Conservation (phyloP, 1,284 basidiomycete species). For the Ustilago crameri region DNA sequence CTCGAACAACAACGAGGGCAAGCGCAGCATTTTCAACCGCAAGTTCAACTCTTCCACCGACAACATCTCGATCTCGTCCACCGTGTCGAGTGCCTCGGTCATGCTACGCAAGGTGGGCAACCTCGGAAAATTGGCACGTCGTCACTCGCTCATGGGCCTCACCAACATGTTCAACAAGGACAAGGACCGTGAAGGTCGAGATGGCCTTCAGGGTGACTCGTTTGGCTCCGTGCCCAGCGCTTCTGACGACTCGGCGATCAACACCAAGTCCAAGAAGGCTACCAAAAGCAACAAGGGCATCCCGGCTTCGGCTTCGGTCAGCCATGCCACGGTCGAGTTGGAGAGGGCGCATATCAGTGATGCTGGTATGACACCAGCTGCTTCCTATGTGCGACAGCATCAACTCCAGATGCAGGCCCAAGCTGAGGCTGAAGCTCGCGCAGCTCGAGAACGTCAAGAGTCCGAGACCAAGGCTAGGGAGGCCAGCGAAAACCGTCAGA, state of each 20-base stretch:
- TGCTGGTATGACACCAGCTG: conserved; percentile 88
- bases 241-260: conserved; percentile 68
- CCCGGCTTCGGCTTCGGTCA: conserved; percentile 79
- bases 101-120: conserved; percentile 97
- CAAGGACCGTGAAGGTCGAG: conserved; percentile 76
- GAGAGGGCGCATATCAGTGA: conserved; percentile 75
- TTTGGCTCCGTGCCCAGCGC: conserved; percentile 70
- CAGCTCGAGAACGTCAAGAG: conserved; percentile 73
- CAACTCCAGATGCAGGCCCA: conserved; percentile 74
- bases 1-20: conserved; percentile 47
- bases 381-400: conserved; percentile 88
- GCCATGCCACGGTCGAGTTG: conserved; percentile 85
- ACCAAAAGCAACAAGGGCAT: conserved; percentile 73
- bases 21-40: conserved; percentile 82
- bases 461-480: conserved; percentile 71
- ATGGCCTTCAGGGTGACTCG: conserved; percentile 71
- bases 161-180: conserved; percentile 78
- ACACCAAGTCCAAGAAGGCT: conserved; percentile 65
- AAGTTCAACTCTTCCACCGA: conserved; percentile 92
- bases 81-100: conserved; percentile 92
- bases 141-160: conserved; percentile 89
- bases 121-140: conserved; percentile 87
- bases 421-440: conserved; percentile 62
- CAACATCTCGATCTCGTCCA: conserved; percentile 96
- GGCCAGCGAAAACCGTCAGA: conserved; percentile 69